phyloP scores from a whole-genome alignment of 148 eudicot species.

The Rheum nobile region DNA sequence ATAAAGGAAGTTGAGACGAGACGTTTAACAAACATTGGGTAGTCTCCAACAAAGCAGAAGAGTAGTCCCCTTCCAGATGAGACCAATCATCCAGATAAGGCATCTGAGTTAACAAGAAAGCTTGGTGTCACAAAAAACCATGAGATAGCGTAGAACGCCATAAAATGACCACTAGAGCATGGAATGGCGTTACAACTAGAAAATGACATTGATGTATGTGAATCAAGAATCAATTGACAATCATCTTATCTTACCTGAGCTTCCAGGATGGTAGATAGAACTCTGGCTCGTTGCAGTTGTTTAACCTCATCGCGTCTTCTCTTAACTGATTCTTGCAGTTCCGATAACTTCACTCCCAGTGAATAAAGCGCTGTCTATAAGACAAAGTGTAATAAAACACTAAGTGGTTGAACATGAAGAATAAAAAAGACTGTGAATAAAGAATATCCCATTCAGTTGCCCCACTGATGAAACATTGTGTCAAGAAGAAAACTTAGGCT shows the following conservation, averaged over 20 bases:
- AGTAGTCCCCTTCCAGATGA: conserved; percentile 46
- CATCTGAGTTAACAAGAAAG: conserved; percentile 26
- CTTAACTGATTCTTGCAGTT: conserved; percentile 40
- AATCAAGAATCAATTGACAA: background rate
- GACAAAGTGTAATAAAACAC: background rate
- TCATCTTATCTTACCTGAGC: conserved; percentile 50
- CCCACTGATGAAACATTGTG: background rate
- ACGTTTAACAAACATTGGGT: conserved; percentile 41
- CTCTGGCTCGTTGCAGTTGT: conserved; percentile 23
- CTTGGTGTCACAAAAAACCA: background rate
- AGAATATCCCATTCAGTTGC: background rate
- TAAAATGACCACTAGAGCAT: background rate
- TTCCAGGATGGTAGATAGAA: conserved; percentile 39
- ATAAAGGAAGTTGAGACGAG: conserved; percentile 56
- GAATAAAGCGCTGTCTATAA: conserved; percentile 47
- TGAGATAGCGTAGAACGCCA: background rate
- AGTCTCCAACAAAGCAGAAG: conserved; percentile 38
- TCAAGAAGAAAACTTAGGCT: background rate
- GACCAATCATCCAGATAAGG: conserved; percentile 68
- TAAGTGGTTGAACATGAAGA: background rate
- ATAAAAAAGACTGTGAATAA: background rate
- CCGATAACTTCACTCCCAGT: conserved; percentile 42
- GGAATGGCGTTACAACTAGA: background rate
- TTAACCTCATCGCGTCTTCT: conserved; percentile 48
- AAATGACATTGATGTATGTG: background rate